Percentiles rank a stretch among this genome's conserved stretches.
These are phyloP conservation scores for Amauroascus niger DNA, from an alignment of 2,329 filamentous ascomycete species.

Conservation along the genomic window DNA sequence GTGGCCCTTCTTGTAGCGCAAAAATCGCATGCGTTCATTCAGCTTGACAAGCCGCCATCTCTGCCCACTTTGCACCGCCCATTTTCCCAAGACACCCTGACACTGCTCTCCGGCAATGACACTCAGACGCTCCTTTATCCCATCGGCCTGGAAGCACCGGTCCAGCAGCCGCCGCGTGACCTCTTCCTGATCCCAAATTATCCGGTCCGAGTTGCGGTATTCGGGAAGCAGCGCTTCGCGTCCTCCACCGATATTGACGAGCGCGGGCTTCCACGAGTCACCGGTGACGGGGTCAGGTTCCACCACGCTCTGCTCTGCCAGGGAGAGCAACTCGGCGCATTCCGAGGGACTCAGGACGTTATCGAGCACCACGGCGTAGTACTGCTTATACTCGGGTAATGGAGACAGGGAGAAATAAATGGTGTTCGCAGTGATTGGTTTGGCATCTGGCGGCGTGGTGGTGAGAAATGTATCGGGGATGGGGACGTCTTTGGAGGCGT, in stretches of 20 bases:
- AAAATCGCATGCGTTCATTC: conserved; percentile 65
- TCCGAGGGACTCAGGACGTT: conserved; percentile 54
- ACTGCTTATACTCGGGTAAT: conserved; percentile 45
- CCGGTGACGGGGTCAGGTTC: not conserved
- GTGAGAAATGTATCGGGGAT: conserved; percentile 26
- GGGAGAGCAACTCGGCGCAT: conserved; percentile 48
- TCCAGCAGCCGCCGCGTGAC: conserved; percentile 55
- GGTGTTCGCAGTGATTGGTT: conserved; percentile 28
- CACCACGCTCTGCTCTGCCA: conserved; percentile 34
- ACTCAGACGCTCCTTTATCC: conserved; percentile 34
- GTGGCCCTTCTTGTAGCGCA: conserved; percentile 61
- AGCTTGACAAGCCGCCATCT: conserved; percentile 26
- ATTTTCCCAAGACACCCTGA: not conserved
- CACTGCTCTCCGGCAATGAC: conserved; percentile 19
- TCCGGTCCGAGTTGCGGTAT: conserved; percentile 61
- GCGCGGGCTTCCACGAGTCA: conserved; percentile 54
- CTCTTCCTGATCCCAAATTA: conserved; percentile 60
- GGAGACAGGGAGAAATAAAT: conserved; percentile 47
- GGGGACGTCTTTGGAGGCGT: conserved; percentile 3
- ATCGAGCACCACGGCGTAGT: conserved; percentile 55
- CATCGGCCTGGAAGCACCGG: conserved; percentile 35
- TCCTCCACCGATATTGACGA: conserved; percentile 57
- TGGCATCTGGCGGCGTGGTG: conserved; percentile 37
- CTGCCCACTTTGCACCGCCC: not conserved
- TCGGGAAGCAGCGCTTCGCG: conserved; percentile 48